phyloP scores from a whole-genome alignment of 192 early-diverging fungal species.

The Entomortierella chlamydospora region DNA sequence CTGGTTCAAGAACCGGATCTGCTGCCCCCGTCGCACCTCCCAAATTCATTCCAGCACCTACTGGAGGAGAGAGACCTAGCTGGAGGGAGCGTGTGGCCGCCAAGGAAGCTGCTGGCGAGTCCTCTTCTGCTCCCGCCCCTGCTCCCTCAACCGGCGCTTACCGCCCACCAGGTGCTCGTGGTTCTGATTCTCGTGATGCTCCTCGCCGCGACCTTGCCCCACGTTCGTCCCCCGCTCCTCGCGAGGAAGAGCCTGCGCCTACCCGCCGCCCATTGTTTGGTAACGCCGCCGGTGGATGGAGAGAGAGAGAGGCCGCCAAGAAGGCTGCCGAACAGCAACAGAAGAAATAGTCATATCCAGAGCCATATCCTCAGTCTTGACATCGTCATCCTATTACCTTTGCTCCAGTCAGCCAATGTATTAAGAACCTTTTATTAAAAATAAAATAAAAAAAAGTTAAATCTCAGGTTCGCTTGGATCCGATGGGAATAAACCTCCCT shows the following conservation, averaged over 20 bases:
- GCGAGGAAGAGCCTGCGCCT: constrained; percentile 22
- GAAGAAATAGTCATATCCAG: neutral
- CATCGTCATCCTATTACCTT: too few relatives aligned
- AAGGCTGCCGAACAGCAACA: constrained; percentile 23
- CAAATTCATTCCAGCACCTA: constrained; percentile 29
- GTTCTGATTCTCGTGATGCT: neutral
- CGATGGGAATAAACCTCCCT: too few relatives aligned
- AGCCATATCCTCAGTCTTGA: neutral
- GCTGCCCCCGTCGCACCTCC: constrained; percentile 43
- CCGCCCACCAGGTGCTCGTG: constrained; percentile 41
- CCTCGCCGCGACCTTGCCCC: constrained; percentile 21
- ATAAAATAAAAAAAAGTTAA: too few relatives aligned
- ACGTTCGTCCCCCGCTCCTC: constrained; percentile 5
- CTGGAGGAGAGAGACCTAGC: constrained; percentile 45
- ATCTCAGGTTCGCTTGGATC: too few relatives aligned
- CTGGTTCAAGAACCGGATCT: constrained; percentile 29
- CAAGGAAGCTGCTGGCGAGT: constrained; percentile 24
- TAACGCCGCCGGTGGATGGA: constrained; percentile 34
- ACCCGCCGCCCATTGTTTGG: constrained; percentile 30
- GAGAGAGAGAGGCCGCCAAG: constrained; percentile 46
- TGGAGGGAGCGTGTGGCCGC: constrained; percentile 50
- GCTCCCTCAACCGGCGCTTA: constrained; percentile 26
- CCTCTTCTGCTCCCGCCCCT: constrained; percentile 13
- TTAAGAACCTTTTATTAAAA: too few relatives aligned
- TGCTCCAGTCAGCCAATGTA: too few relatives aligned